Evolutionary conservation across 345 rosid genomes (phyloP).

Genomic region (Corchorus capsularis): DNA sequence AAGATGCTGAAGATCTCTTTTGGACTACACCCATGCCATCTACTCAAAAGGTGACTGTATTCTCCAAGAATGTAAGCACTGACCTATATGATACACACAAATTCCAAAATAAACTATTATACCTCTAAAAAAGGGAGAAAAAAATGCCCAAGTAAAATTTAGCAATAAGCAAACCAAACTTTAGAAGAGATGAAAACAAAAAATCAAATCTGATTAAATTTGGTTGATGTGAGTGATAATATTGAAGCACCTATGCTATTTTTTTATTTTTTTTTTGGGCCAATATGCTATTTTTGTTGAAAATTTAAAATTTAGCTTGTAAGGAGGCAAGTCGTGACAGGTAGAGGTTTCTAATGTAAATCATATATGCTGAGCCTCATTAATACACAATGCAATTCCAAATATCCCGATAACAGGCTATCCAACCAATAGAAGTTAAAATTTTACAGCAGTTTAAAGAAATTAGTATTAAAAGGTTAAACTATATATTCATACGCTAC

Average conservation of each 20-base stretch:
- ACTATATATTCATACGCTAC: not conserved
- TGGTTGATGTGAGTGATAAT: slow-evolving; percentile 2
- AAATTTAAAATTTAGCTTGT: not conserved
- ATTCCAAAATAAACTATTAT: slow-evolving; percentile 11
- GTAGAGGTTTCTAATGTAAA: too few relatives aligned
- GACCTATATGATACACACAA: slow-evolving; percentile 54
- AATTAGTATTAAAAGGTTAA: not conserved
- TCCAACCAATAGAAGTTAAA: slow-evolving; percentile 2
- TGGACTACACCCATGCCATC: slow-evolving; percentile 96
- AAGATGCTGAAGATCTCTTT: slow-evolving; percentile 81
- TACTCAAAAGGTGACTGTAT: slow-evolving; percentile 92
- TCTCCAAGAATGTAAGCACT: slow-evolving; percentile 97
- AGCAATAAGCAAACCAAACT: slow-evolving; percentile 1
- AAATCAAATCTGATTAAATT: not conserved
- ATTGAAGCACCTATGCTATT: not conserved
- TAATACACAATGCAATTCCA: not conserved
- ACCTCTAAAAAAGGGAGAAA: not conserved
- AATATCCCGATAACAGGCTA: not conserved
- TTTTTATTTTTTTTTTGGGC: too few relatives aligned
- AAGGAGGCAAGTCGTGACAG: not conserved
- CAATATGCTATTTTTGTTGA: not conserved
- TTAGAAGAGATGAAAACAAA: not conserved
- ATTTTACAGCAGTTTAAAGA: not conserved
- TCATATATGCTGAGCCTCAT: not conserved
- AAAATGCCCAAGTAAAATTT: not conserved